These are phyloP conservation scores for Pachysandra terminalis DNA, from an alignment of 164 flowering plant genomes.

Conservation along the genomic window DNA sequence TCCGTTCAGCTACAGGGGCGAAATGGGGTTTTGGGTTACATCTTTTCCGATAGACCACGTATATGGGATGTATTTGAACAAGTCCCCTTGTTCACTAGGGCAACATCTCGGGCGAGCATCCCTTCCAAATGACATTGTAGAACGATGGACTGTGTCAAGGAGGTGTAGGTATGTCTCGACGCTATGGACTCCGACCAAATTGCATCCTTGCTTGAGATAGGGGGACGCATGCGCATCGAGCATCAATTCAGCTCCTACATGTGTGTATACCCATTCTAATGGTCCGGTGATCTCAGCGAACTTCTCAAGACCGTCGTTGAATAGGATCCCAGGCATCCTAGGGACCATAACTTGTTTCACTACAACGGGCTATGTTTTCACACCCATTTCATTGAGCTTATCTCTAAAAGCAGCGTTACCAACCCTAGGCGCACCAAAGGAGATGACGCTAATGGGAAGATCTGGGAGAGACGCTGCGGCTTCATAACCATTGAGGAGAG, in stretches of 20 bases:
- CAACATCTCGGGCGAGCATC: slow-evolving; percentile 41
- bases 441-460: slow-evolving; percentile 42
- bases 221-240: slow-evolving; percentile 40
- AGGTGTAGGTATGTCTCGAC: slow-evolving; percentile 58
- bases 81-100: slow-evolving; percentile 60
- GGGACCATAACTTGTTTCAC: slow-evolving; percentile 54
- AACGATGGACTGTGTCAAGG: slow-evolving; percentile 38
- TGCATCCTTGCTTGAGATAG: slow-evolving; percentile 33
- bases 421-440: slow-evolving; percentile 66
- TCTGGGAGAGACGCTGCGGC: slow-evolving; percentile 31
- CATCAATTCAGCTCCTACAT: slow-evolving; percentile 53
- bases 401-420: slow-evolving; percentile 55
- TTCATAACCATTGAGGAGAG: slow-evolving; percentile 54
- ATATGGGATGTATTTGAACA: too few relatives aligned
- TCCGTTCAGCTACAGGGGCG: too few relatives aligned
- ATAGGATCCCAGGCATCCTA: slow-evolving; percentile 41
- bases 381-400: slow-evolving; percentile 31
- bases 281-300: slow-evolving; percentile 31
- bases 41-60: too few relatives aligned
- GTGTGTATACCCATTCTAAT: slow-evolving; percentile 47
- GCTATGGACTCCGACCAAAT: slow-evolving; percentile 40
- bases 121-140: slow-evolving; percentile 21
- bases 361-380: slow-evolving; percentile 40
- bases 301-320: slow-evolving; percentile 32
- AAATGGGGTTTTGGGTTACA: too few relatives aligned